Conservation (phyloP, 1,284 basidiomycete species). For the Anthracocystis panici-leucophaei region DNA sequence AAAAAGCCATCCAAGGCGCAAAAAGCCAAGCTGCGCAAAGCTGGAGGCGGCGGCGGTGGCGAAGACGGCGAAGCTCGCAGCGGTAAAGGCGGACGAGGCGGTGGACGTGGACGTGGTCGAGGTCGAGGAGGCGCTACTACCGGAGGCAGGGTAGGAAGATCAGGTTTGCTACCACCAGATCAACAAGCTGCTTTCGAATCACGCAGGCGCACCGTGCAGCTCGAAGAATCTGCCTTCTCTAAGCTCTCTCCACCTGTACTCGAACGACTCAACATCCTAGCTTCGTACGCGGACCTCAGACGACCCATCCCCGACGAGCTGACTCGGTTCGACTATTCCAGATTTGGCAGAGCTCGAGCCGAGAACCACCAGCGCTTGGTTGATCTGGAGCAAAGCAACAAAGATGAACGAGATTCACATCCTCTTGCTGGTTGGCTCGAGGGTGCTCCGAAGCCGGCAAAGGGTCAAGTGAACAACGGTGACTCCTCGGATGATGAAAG, state of each 20-base stretch:
- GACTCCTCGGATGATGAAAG: constrained; percentile 13
- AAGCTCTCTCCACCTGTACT: constrained; percentile 53
- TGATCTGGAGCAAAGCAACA: constrained; percentile 17
- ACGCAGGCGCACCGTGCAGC: constrained; percentile 40
- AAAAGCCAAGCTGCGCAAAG: constrained; percentile 40
- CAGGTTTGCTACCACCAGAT: constrained; percentile 37
- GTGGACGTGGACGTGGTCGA: constrained; percentile 26
- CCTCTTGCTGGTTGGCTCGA: constrained; percentile 39
- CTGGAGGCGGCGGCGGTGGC: constrained; percentile 15
- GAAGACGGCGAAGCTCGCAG: constrained; percentile 18
- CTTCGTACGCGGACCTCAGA: constrained; percentile 42
- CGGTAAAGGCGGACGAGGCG: constrained; percentile 18
- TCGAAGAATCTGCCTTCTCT: constrained; percentile 55
- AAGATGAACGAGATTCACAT: constrained; percentile 18
- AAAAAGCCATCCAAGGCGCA: constrained; percentile 53
- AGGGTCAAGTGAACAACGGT: background rate
- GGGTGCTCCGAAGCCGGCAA: background rate
- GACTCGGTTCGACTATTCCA: constrained; percentile 38
- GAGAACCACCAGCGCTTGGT: constrained; percentile 33
- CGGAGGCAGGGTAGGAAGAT: constrained; percentile 26
- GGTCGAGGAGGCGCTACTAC: constrained; percentile 15
- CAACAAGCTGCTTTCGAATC: constrained; percentile 42
- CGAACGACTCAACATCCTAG: constrained; percentile 53
- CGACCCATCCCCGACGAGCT: constrained; percentile 40
- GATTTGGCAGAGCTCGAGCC: constrained; percentile 43